A percentile compares a stretch with the other conserved stretches of the same genome.
Conservation (phyloP, 495 filamentous ascomycete species). For the Aspergillus ostianus region DNA sequence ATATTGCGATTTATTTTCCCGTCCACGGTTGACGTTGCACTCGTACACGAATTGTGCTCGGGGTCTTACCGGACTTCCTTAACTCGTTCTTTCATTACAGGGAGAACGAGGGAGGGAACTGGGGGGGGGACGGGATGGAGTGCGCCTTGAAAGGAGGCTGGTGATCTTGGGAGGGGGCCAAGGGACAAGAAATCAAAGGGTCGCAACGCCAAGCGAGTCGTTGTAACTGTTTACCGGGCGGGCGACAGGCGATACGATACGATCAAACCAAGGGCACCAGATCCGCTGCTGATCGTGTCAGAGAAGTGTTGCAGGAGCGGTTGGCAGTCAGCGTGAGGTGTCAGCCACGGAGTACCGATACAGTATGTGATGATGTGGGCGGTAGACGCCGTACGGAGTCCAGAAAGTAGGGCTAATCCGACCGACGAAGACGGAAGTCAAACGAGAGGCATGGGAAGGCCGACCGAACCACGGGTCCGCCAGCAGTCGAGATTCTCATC, state of each 20-base stretch:
- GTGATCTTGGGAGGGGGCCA: neutral
- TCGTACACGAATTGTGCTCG: neutral
- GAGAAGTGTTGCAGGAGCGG: conserved; percentile 14
- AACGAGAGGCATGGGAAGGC: neutral
- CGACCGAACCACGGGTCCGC: neutral
- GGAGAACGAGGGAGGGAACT: too few species aligned
- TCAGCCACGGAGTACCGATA: neutral
- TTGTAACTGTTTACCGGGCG: neutral
- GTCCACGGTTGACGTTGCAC: neutral
- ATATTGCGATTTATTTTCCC: neutral
- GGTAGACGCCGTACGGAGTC: too few species aligned
- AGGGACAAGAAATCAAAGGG: neutral
- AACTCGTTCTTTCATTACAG: neutral
- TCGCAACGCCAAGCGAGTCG: neutral
- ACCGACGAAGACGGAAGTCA: neutral
- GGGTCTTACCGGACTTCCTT: neutral
- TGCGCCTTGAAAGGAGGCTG: neutral
- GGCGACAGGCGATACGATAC: neutral
- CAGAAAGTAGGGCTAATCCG: too few species aligned
- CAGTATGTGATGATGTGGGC: too few species aligned
- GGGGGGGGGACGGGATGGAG: too few species aligned
- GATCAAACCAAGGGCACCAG: neutral
- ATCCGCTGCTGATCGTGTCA: conserved; percentile 20
- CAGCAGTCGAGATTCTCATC: neutral
- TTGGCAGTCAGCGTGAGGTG: neutral